Percentiles rank a stretch among this genome's conserved stretches.
phyloP scores from a whole-genome alignment of 176 grass and related monocot species.

The Zoysia pacifica region DNA sequence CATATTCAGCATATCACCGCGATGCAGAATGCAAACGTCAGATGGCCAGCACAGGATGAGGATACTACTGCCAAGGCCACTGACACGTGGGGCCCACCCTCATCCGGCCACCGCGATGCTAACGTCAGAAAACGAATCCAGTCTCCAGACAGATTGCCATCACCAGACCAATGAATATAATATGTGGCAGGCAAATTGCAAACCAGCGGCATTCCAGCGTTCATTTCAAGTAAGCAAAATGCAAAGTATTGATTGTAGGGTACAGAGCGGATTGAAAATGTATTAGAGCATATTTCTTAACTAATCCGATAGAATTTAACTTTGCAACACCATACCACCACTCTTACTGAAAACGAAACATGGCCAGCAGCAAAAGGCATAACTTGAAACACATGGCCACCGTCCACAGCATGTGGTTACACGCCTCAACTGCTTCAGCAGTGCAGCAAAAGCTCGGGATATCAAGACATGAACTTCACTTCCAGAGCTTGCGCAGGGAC shows the following conservation, averaged over 20 bases:
- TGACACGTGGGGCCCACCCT: too few relatives aligned
- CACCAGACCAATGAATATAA: background rate
- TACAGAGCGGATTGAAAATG: background rate
- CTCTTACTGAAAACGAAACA: conserved; percentile 6
- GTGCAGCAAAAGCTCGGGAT: conserved; percentile 21
- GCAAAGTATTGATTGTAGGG: background rate
- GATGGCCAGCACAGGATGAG: too few relatives aligned
- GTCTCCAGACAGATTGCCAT: background rate
- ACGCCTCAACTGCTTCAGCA: conserved; percentile 19
- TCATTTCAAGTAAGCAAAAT: background rate
- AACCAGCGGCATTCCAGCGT: background rate
- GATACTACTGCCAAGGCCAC: too few relatives aligned
- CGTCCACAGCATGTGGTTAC: conserved; percentile 36
- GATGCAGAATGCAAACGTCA: background rate
- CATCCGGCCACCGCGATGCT: too few relatives aligned
- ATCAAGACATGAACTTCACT: conserved; percentile 40
- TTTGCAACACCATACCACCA: conserved; percentile 32
- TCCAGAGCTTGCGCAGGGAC: conserved; percentile 91
- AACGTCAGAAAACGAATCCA: background rate
- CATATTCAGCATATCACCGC: too few relatives aligned
- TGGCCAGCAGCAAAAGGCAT: background rate
- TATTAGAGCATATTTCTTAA: background rate
- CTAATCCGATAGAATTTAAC: conserved; percentile 15
- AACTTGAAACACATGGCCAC: background rate
- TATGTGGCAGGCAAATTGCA: background rate